Evolutionary conservation across 2,329 filamentous ascomycete genomes (phyloP), one percentile per base, ranked within the genome.

Genomic region (Myriosclerotinia curreyana): DNA sequence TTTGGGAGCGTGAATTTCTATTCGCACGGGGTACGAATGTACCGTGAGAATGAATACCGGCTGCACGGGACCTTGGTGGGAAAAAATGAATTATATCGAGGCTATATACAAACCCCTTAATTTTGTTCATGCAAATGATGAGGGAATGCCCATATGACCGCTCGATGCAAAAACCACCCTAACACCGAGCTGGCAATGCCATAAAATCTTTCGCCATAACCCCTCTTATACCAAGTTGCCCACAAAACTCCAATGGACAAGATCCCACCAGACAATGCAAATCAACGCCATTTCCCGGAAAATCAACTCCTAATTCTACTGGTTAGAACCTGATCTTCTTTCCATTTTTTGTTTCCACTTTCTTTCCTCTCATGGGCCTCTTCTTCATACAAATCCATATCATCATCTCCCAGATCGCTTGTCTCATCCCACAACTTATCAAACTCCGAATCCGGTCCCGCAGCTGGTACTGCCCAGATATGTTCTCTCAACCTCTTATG

Each of bases 401-500:
- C 95, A 74, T 99, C 95, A 66, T 95, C 91, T 5, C 89, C 91
- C 66, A 94, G 81, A 68, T 95, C 91, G 72, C 91, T 96, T 22
- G 86, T 88, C 74, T 96, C 92, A 49, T 95, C 91, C 89, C 90
- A 96, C 69, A 96, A 78, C 77, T 86, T 90, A 68, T 88, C 84
- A 77, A 92, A 88, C 77, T 98, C 94, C 44, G 59, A 68, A 59
- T 73, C 71, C 12, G 46, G 40, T 22, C 44, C 61, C 40, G 85
- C 83, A 11, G 83, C 82, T 38, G 85, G 85, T 2, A 96, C 87
- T 0, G 92, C 91, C 95, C 96, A 99, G 67, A 96, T 96, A 71
- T 88, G 92, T 78, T 99, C 95, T 28, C 95, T 81, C 72, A 94
- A 80, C 51, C 94, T 81, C 81, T 99, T 99, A 76, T 99, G 96